Evolutionary conservation across 768 basidiomycete genomes (phyloP).

Genomic region (Podaxis sp.): DNA sequence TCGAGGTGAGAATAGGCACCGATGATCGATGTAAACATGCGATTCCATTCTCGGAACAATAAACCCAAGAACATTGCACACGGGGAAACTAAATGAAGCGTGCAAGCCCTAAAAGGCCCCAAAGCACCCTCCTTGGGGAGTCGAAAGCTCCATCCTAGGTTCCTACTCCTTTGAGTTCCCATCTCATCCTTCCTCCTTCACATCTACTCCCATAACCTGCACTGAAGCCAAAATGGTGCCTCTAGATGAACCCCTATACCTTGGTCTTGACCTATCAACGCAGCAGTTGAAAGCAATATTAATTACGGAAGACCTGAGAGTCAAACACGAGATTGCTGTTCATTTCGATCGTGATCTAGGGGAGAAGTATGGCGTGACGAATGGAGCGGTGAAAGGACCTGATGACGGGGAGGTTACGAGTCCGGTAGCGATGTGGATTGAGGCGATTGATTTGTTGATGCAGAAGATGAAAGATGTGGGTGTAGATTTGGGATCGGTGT

Average conservation of each 20-base stretch:
- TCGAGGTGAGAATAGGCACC: background rate
- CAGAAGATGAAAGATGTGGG: slow-evolving; percentile 57
- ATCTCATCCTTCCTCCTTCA: background rate
- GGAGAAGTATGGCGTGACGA: slow-evolving; percentile 62
- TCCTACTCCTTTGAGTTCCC: background rate
- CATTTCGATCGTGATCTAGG: slow-evolving; percentile 77
- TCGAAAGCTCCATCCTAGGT: too few relatives aligned
- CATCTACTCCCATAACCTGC: background rate
- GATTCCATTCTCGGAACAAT: background rate
- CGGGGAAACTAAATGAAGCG: too few relatives aligned
- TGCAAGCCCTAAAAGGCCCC: too few relatives aligned
- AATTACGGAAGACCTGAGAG: slow-evolving; percentile 51
- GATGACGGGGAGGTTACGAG: slow-evolving; percentile 73
- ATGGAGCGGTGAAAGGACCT: slow-evolving; percentile 66
- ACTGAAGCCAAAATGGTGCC: background rate
- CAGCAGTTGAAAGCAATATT: slow-evolving; percentile 82
- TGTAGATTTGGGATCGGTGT: slow-evolving; percentile 58
- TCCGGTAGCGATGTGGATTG: slow-evolving; percentile 83
- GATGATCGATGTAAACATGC: background rate
- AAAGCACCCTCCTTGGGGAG: too few relatives aligned
- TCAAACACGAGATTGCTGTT: slow-evolving; percentile 70
- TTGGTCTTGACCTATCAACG: slow-evolving; percentile 86
- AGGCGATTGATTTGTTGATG: slow-evolving; percentile 79
- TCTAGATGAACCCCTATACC: slow-evolving; percentile 42
- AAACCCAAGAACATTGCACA: background rate